Base-by-base conservation (phyloP, 73 alveolate genomes). In the Diophrys appendiculata region DNA sequence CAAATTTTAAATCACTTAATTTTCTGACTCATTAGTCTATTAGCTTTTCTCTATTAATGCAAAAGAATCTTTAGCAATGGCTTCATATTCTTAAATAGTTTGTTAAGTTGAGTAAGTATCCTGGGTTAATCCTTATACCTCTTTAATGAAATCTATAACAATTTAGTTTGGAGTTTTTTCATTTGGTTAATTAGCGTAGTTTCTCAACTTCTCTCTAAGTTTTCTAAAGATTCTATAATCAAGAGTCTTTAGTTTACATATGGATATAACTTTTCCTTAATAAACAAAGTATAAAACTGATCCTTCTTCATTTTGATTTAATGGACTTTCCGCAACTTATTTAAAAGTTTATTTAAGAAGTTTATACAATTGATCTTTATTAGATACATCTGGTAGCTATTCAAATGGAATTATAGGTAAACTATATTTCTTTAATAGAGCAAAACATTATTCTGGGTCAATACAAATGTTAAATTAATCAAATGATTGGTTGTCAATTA, bases 281-380 rank as follows among this genome's bases (percentile, higher is more conserved):
- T 52, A 22, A 1, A 88, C 78, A 28, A 95, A 77, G 81, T 95
- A 95, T 26, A 95, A 54, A 33, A 95, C 99, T 54, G 95, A 80
- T 28, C 99, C 99, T 85, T 95, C 99, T 79, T 91, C 97, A 52
- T 91, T 97, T 60, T 92, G 95, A 29, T 68, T 76, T 5, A 92
- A 84, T 60, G 93, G 69, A 68, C 91, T 78, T 79, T 84, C 86
- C 23, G 97, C 95, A 8, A 95, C 95, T 74, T 84, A 77, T 53
- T 83, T 84, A 80, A 81, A 88, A 68, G 77, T 85, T 25, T 87
- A 53, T 68, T 81, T 78, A 54, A 95, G 69, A 29, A 71, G 88
- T 24, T 69, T 87, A 74, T 91, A 78, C 29, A 95, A 80, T 71
- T 80, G 86, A 67, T 91, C 95, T 33, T 77, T 84, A 74, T 86